Evolutionary conservation across 2,329 filamentous ascomycete species (phyloP).

Genomic region (Colletotrichum paranaense): DNA sequence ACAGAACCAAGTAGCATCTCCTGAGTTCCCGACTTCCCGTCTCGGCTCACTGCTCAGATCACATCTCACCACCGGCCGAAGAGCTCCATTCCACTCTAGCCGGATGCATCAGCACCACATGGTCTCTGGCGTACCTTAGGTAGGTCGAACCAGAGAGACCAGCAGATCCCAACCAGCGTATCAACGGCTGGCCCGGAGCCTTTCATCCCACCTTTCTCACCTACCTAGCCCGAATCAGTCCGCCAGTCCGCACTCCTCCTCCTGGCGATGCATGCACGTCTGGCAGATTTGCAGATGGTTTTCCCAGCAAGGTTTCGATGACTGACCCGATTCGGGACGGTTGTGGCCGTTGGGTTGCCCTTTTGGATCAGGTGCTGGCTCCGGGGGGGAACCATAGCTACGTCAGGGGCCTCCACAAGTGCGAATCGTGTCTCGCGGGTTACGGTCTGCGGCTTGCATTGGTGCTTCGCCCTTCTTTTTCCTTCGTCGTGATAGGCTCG

Average conservation of each 20-base stretch:
- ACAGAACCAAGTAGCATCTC: constrained; percentile 6
- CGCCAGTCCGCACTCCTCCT: background rate
- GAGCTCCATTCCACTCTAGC: constrained; percentile 7
- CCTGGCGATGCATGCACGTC: constrained; percentile 18
- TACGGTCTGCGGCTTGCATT: no score
- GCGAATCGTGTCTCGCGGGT: constrained; percentile 6
- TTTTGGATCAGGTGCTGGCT: constrained; percentile 11
- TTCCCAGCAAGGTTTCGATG: constrained; percentile 17
- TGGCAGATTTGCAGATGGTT: constrained; percentile 26
- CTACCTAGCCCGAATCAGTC: background rate
- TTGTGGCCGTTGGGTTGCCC: constrained; percentile 2
- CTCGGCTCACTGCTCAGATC: constrained; percentile 11
- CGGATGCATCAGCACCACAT: background rate
- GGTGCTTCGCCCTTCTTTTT: no score
- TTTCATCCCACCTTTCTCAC: constrained; percentile 17
- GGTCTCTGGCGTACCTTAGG: background rate
- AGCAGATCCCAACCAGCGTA: background rate
- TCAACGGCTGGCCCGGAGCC: constrained; percentile 16
- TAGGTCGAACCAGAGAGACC: background rate
- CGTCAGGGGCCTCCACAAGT: constrained; percentile 25
- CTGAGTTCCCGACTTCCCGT: background rate
- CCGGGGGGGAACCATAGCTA: constrained; percentile 3
- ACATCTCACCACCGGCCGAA: background rate
- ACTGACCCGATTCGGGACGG: constrained; percentile 17
- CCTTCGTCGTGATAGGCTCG: constrained; percentile 4